Percentiles rank a stretch among this genome's conserved stretches.
Conservation (phyloP, 768 basidiomycete genomes). For the Inosperma sp. region DNA sequence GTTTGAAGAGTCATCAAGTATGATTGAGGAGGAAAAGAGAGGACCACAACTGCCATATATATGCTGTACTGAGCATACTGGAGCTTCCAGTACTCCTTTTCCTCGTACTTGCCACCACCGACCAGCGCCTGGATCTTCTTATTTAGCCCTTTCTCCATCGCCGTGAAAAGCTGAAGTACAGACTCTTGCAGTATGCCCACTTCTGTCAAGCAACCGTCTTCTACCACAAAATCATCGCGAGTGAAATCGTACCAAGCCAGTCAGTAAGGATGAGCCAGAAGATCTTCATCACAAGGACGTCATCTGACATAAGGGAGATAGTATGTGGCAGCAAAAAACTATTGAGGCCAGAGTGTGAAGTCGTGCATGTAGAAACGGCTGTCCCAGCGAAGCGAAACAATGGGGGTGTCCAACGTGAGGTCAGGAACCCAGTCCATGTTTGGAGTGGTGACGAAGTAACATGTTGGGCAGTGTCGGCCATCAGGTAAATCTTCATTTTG, state of each 20-base stretch:
- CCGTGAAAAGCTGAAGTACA: not conserved
- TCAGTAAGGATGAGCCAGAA: not conserved
- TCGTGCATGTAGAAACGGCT: constrained; percentile 3
- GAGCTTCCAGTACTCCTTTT: not conserved
- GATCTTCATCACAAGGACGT: not conserved
- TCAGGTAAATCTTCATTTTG: too few species aligned
- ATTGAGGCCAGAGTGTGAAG: constrained; percentile 11
- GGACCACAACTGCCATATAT: not conserved
- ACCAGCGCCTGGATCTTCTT: not conserved
- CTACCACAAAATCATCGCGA: not conserved
- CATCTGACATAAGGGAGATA: constrained; percentile 8
- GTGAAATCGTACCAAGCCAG: constrained; percentile 6
- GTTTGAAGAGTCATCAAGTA: not conserved
- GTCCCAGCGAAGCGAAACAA: constrained; percentile 1
- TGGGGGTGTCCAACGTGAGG: not conserved
- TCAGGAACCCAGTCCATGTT: constrained; percentile 8
- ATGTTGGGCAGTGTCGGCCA: too few species aligned
- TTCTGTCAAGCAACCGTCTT: not conserved
- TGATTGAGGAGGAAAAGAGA: not conserved
- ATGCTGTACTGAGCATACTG: not conserved
- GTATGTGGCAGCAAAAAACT: constrained; percentile 4
- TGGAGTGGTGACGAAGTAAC: constrained; percentile 9
- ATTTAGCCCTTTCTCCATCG: not conserved
- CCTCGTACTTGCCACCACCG: not conserved
- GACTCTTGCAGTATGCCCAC: not conserved